Evolutionary conservation across 495 filamentous ascomycete genomes (phyloP), one percentile per base, ranked within the genome.

Genomic region (Penicillium waksmanii): DNA sequence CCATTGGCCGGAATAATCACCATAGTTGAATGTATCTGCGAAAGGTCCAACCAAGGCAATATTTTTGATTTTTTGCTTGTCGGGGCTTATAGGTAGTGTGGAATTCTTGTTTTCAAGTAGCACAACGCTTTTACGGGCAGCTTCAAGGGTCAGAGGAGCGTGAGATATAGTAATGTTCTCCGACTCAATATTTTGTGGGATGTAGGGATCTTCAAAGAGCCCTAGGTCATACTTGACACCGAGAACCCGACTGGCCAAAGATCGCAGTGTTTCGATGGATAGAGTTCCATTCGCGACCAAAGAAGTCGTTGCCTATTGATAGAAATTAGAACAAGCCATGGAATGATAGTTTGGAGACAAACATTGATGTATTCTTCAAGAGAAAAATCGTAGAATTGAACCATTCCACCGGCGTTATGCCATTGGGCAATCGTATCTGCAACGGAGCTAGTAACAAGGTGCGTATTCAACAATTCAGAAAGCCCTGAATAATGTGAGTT

Each of bases 1-100:
- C 59, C 67, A 79, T 46, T 69, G 55, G 11, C 71, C 72, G 4
- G 73, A 74, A 58, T 77, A 77, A 35, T 73, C 74, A 10, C 73
- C 77, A 51, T 74, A 77, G 54, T 81, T 79, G 40, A 80, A 61
- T 36, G 66, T 71, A 52, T 80, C 77, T 0, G 67, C 51, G 36
- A 76, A 81, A 3, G 74, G 77, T 1, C 79, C 77, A 21, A 80
- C 35, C 25, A 59, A 40, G 2, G 50, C 38, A 17, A 59, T 59
- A 1, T 17, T 52, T 43, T 13, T 33, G 17, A 59, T 53, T 4
- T 47, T 18, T 10, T 59, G 56, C 21, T 44, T 35, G 2, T 21
- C 17, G 3, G 50, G 50, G 1, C 27, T 7, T 3, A 59, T 33
- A 0, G 56, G 56, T 0, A 59, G 36, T 3, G 56, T 59, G 18